Evolutionary conservation across 1,139 yeast species (phyloP).

Genomic region (Sugiyamaella sp.): DNA sequence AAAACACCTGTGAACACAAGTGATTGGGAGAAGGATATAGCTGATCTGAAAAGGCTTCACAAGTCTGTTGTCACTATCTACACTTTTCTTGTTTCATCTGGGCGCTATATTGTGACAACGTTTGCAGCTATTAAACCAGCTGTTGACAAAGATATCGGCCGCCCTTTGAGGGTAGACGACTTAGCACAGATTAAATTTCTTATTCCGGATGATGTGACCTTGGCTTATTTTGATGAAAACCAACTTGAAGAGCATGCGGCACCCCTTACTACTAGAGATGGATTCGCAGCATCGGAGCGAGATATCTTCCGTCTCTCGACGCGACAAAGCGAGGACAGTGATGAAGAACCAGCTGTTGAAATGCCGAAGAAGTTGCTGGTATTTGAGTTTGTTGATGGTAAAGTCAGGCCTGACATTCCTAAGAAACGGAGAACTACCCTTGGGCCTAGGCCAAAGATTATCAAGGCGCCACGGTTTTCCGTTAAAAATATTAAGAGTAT

Average conservation of each 20-base stretch:
- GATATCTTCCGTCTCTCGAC: conserved; percentile 50
- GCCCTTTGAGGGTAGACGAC: conserved; percentile 47
- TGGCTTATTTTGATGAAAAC: conserved; percentile 60
- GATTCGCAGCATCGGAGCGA: conserved; percentile 48
- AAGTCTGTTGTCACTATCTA: conserved; percentile 48
- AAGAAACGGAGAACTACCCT: conserved; percentile 12
- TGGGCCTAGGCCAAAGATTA: not conserved
- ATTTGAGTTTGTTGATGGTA: conserved; percentile 79
- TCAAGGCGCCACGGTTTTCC: conserved; percentile 46
- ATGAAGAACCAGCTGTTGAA: conserved; percentile 23
- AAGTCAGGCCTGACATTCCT: conserved; percentile 43
- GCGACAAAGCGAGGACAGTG: conserved; percentile 43
- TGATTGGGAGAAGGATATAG: conserved; percentile 3
- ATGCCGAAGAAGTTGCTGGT: conserved; percentile 57
- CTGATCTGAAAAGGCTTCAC: conserved; percentile 22
- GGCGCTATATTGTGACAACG: conserved; percentile 59
- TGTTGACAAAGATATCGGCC: conserved; percentile 46
- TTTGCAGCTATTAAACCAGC: conserved; percentile 54
- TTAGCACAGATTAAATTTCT: conserved; percentile 65
- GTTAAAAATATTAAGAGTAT: conserved; percentile 58
- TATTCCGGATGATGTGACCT: conserved; percentile 67
- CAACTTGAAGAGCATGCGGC: conserved; percentile 35
- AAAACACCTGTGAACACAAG: not conserved
- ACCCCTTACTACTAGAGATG: conserved; percentile 16
- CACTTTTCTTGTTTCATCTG: conserved; percentile 54